Base-by-base conservation (phyloP, 2,329 filamentous ascomycete genomes). In the Trichoderma sp. region DNA sequence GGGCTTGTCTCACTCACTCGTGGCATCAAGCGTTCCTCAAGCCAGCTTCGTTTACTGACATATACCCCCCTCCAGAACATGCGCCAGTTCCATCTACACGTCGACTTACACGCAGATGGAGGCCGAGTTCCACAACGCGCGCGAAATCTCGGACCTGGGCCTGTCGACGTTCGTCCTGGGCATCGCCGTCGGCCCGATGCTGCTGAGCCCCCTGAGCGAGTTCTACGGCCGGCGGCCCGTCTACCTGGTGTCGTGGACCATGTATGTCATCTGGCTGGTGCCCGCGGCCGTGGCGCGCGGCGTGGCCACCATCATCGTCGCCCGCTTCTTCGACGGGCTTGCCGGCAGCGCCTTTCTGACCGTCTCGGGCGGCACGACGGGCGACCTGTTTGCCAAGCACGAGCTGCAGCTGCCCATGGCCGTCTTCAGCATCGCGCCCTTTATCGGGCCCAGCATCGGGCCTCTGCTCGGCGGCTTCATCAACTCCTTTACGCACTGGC, bases 61-160 rank as follows among this genome's bases (percentile, higher is more conserved):
- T 41, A 39, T 26, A 12, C 30, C 17, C 21, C 2, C 3, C 19
- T 48, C 60, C 71, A 93, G 90, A 62, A 96, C 93, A 9, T 92
- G 89, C 74, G 87, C 91, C 1, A 93, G 90, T 55, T 95, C 92
- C n/a, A 87, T 96, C 71, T 97, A 97, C 77, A 94, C 92, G 0
- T 86, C 87, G 14, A 95, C 91, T 0, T 97, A 97, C 75, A 74
- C 72, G 19, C 90, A 95, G 76, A 86, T 97, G 77, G 86, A 89
- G 68, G 78, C 81, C 28, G 90, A 96, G 66, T 96, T 97, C 71
- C 78, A 85, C 69, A 85, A 85, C 71, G 90, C 90, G 0, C 83
- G 85, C 64, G 81, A 91, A 57, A 83, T 96, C 26, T 91, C 90
- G 14, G 92, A 92, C 3, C 76, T 97, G 10, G 94, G 93, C 0